These are phyloP conservation scores for Pleurotus giganteus DNA, from an alignment of 768 basidiomycete species.

Conservation along the genomic window DNA sequence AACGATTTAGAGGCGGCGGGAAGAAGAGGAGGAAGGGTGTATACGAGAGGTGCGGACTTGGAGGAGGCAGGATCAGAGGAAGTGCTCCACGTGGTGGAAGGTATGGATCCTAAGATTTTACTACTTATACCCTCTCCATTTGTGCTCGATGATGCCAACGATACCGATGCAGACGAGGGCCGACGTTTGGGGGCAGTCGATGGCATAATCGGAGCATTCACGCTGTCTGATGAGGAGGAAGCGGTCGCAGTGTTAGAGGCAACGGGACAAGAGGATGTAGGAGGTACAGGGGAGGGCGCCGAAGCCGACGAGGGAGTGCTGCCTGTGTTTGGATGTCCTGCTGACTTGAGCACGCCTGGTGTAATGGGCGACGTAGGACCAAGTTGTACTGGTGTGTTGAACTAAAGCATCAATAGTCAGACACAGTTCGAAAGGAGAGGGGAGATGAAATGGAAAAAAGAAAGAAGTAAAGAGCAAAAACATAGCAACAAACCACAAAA, in stretches of 20 bases:
- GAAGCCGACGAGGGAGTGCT: background rate
- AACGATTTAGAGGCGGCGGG: conserved; percentile 29
- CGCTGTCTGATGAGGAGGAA: too few species aligned
- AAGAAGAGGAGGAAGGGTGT: background rate
- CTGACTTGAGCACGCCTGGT: background rate
- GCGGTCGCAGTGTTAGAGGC: too few species aligned
- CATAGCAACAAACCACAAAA: background rate
- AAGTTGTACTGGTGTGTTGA: conserved; percentile 48
- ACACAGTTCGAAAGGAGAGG: too few species aligned
- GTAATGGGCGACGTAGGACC: conserved; percentile 23
- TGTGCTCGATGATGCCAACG: background rate
- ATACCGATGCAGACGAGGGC: too few species aligned
- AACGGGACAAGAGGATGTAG: conserved; percentile 1
- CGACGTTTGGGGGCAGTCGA: too few species aligned
- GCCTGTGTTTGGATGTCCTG: background rate
- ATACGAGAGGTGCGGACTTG: background rate
- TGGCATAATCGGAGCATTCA: too few species aligned
- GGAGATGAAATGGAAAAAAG: background rate
- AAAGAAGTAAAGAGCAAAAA: background rate
- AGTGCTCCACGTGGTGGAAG: background rate
- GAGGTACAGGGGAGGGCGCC: background rate
- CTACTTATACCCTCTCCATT: background rate
- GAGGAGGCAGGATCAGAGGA: background rate
- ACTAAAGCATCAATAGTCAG: conserved; percentile 15
- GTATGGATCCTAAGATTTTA: background rate